Percentiles rank a stretch among this genome's conserved stretches.
Conservation (phyloP, 2,329 filamentous ascomycete species). For the Fusarium cicatricum region DNA sequence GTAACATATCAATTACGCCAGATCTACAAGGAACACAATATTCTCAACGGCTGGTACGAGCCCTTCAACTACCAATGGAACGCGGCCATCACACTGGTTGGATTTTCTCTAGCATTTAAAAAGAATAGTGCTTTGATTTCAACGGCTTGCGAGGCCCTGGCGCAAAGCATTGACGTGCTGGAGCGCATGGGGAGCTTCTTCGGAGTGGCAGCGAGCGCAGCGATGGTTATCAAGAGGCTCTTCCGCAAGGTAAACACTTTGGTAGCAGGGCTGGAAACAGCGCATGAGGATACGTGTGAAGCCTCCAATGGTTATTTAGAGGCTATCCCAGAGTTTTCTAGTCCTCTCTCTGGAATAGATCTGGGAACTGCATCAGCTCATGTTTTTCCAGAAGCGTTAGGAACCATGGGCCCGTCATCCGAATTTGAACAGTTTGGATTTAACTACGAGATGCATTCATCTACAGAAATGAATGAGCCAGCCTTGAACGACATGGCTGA, state of each 20-base stretch:
- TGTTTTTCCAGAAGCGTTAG: not conserved
- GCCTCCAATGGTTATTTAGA: not conserved
- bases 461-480: not conserved
- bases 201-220: slow-evolving; percentile 1
- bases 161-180: not conserved
- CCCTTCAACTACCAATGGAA: slow-evolving; percentile 25
- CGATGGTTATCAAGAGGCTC: not conserved
- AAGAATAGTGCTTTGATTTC: not conserved
- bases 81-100: slow-evolving; percentile 41
- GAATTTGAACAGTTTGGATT: not conserved
- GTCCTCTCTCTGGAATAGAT: not conserved
- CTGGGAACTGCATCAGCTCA: not conserved
- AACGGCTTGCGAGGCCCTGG: not conserved
- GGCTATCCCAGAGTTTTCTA: not conserved
- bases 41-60: slow-evolving; percentile 43
- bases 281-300: too few relatives aligned
- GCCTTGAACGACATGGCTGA: not conserved
- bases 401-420: not conserved
- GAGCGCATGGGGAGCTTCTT: slow-evolving; percentile 6
- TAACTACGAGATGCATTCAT: not conserved
- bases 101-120: slow-evolving; percentile 40
- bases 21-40: slow-evolving; percentile 7
- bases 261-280: not conserved
- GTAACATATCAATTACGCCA: not conserved
- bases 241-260: not conserved